phyloP scores from a whole-genome alignment of 768 basidiomycete genomes.

The Auricularia auricula-judae region DNA sequence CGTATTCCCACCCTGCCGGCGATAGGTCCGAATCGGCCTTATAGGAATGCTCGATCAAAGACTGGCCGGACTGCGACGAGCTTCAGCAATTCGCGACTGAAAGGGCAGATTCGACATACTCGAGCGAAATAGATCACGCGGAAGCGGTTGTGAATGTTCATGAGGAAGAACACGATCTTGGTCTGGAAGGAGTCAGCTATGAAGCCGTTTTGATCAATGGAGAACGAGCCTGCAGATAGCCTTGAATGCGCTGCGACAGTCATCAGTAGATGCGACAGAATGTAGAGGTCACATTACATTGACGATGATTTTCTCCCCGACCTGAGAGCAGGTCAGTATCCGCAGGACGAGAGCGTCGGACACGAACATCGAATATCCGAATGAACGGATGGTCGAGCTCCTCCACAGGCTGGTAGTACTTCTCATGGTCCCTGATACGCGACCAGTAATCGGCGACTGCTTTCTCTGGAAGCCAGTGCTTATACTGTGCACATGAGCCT shows the following conservation, averaged over 20 bases:
- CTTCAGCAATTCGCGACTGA: conserved; percentile 2
- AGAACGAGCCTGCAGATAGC: conserved; percentile 67
- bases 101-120: conserved; percentile 33
- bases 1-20: conserved; percentile 91
- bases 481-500: conserved; percentile 46
- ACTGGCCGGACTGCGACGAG: conserved; percentile 77
- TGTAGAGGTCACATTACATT: conserved; percentile 44
- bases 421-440: conserved; percentile 82
- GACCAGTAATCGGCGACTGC: conserved; percentile 87
- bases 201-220: not conserved
- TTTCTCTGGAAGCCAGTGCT: conserved; percentile 82
- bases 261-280: too few relatives aligned
- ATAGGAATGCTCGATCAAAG: conserved; percentile 95
- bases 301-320: conserved; percentile 92
- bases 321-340: conserved; percentile 30
- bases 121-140: conserved; percentile 95
- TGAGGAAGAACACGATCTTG: conserved; percentile 94
- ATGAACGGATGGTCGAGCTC: conserved; percentile 90
- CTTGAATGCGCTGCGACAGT: conserved; percentile 56
- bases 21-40: conserved; percentile 97
- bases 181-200: conserved; percentile 37
- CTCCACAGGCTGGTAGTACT: conserved; percentile 81
- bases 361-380: conserved; percentile 77
- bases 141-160: conserved; percentile 96
- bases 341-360: not conserved